These are phyloP conservation scores for Cryptococcus sp. DNA, from an alignment of 1,284 basidiomycete species.

Conservation along the genomic window DNA sequence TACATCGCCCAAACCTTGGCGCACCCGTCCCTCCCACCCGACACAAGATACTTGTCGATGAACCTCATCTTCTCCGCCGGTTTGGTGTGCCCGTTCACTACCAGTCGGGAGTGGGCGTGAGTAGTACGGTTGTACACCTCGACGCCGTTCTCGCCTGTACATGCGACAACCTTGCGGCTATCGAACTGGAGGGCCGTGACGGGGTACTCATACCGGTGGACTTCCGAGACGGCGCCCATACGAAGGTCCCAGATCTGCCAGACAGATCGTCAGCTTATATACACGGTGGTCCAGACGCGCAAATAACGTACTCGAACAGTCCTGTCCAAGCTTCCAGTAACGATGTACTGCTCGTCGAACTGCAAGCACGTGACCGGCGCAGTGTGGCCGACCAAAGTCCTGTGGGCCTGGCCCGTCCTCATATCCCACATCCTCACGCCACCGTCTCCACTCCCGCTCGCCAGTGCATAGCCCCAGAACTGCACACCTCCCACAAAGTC, in stretches of 20 bases:
- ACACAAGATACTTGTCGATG: slow-evolving; percentile 93
- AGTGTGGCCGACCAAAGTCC: slow-evolving; percentile 90
- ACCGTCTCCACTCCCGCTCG: slow-evolving; percentile 94
- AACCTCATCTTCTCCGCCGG: slow-evolving; percentile 89
- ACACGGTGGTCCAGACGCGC: neutral
- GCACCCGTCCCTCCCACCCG: slow-evolving; percentile 80
- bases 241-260: slow-evolving; percentile 92
- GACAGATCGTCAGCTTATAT: neutral
- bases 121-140: slow-evolving; percentile 96
- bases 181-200: slow-evolving; percentile 94
- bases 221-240: slow-evolving; percentile 81
- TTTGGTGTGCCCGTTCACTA: slow-evolving; percentile 85
- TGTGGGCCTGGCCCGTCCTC: slow-evolving; percentile 95
- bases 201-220: slow-evolving; percentile 84
- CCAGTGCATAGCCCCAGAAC: slow-evolving; percentile 97
- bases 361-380: slow-evolving; percentile 91
- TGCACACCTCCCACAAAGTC: slow-evolving; percentile 97
- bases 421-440: slow-evolving; percentile 99
- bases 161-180: slow-evolving; percentile 86
- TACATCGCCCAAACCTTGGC: slow-evolving; percentile 95
- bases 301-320: slow-evolving; percentile 66
- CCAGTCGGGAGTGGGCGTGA: slow-evolving; percentile 76
- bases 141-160: slow-evolving; percentile 88
- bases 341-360: slow-evolving; percentile 93
- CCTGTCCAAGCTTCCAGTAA: slow-evolving; percentile 89